Base-by-base conservation (phyloP, 1,284 basidiomycete species). In the Anthracocystis setariae region DNA sequence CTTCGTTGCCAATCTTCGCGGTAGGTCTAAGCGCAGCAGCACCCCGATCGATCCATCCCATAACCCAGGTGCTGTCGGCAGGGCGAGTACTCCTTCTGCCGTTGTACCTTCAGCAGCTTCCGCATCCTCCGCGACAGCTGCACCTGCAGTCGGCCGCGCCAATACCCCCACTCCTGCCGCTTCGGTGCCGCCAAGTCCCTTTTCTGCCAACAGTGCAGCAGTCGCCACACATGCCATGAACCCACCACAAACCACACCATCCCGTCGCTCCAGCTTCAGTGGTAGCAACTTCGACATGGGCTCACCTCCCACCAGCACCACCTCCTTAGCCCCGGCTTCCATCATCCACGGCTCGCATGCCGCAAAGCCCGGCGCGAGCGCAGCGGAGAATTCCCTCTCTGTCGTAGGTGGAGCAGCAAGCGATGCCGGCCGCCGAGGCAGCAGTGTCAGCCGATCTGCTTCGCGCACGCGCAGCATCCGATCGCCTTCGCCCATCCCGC, bases 401-500 rank as follows among this genome's bases (percentile, higher is more conserved):
- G 55, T 38, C 7, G 32, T 27, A 2, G 23, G 50, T n/a, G 42
- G 44, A 17, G 46, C 52, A 18, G 54, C 44, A 9, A 56, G 43
- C 43, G 64, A 71, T 5, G 51, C 53, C 15, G 53, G 57, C 17
- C 51, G 61, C n/a, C 50, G 69, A 43, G 56, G 47, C 2, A 43
- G 64, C 49, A 71, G 67, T 42, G 59, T 49, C 39, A 73, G 70
- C 35, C 73, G 77, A 12, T 76, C 78, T 7, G 74, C 67, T 17
- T 80, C 78, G 8, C 54, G 73, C 3, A 69, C 68, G 3, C 68
- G 74, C 9, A 74, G 72, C 54, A 69, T 78, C 39, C 71, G 77
- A 18, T 79, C 76, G 21, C 74, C 65, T 67, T 84, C 53, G 88
- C 84, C 42, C 76, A 84, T 69, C 76, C 84, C 40, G 77, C 84